These are phyloP conservation scores for Flaveria ramosissima DNA, from an alignment of 129 eudicot species.

Conservation along the genomic window DNA sequence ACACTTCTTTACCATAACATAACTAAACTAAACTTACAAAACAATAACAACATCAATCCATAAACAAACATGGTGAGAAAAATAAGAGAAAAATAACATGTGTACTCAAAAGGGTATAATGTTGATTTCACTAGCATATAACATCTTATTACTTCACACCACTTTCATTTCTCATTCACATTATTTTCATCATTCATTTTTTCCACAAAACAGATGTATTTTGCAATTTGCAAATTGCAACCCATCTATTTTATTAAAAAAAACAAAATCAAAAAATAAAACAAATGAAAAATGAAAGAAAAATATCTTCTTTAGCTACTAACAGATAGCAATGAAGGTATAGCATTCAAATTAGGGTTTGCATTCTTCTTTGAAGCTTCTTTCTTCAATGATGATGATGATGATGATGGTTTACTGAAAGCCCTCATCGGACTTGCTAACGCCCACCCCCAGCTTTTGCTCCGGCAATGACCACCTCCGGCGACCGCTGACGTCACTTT, in stretches of 20 bases:
- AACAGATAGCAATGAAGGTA: constrained; percentile 77
- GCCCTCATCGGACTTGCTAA: constrained; percentile 92
- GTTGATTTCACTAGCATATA: constrained; percentile 22
- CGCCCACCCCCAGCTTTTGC: constrained; percentile 90
- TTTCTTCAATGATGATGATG: constrained; percentile 40
- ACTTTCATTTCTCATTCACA: constrained; percentile 26
- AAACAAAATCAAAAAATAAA: constrained; percentile 4
- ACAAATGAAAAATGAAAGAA: constrained; percentile 16
- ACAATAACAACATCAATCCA: background rate
- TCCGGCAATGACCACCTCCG: constrained; percentile 47
- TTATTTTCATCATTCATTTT: constrained; percentile 21
- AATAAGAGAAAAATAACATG: constrained; percentile 11
- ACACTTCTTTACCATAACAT: background rate
- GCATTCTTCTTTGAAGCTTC: constrained; percentile 44
- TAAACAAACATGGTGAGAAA: background rate
- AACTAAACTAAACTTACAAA: background rate
- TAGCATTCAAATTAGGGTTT: constrained; percentile 68
- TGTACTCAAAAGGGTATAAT: constrained; percentile 30
- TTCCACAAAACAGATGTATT: constrained; percentile 24
- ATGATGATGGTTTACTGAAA: constrained; percentile 49
- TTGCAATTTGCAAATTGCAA: background rate
- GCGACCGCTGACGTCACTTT: constrained; percentile 29
- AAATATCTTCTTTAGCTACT: constrained; percentile 39
- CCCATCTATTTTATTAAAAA: background rate
- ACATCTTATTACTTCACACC: constrained; percentile 20